phyloP scores from a whole-genome alignment of 805 yeast species.

The Sugiyamaella chiloensis region DNA sequence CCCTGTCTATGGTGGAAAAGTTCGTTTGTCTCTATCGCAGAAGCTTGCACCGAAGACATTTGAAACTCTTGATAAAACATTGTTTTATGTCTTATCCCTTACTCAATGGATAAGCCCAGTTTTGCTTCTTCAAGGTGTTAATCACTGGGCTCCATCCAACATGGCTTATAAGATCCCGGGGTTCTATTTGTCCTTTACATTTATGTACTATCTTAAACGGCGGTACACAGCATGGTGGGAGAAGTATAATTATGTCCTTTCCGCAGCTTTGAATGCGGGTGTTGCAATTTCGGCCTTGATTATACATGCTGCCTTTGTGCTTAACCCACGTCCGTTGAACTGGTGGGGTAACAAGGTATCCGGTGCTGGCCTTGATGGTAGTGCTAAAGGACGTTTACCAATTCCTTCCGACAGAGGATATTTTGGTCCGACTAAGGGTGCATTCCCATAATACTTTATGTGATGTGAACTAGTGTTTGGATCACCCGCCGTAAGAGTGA shows the following conservation, averaged over 20 bases:
- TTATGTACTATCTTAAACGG: slow-evolving; percentile 47
- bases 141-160: slow-evolving; percentile 38
- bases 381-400: background rate
- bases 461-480: no score
- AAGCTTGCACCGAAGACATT: background rate
- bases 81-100: slow-evolving; percentile 23
- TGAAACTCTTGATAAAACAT: slow-evolving; percentile 44
- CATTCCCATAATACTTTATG: no score
- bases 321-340: slow-evolving; percentile 21
- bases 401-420: slow-evolving; percentile 16
- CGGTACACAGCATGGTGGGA: slow-evolving; percentile 54
- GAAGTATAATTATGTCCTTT: slow-evolving; percentile 47
- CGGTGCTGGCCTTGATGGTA: background rate
- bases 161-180: slow-evolving; percentile 42
- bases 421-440: slow-evolving; percentile 21
- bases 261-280: slow-evolving; percentile 51
- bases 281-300: slow-evolving; percentile 5
- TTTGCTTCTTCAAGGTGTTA: slow-evolving; percentile 33
- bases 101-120: slow-evolving; percentile 3
- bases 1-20: background rate
- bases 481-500: no score
- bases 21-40: background rate
- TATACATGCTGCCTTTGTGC: background rate
- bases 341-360: slow-evolving; percentile 49
- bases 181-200: slow-evolving; percentile 38